These are phyloP conservation scores for Apiotrichum laibachii DNA, from an alignment of 1,284 basidiomycete genomes.

Conservation along the genomic window DNA sequence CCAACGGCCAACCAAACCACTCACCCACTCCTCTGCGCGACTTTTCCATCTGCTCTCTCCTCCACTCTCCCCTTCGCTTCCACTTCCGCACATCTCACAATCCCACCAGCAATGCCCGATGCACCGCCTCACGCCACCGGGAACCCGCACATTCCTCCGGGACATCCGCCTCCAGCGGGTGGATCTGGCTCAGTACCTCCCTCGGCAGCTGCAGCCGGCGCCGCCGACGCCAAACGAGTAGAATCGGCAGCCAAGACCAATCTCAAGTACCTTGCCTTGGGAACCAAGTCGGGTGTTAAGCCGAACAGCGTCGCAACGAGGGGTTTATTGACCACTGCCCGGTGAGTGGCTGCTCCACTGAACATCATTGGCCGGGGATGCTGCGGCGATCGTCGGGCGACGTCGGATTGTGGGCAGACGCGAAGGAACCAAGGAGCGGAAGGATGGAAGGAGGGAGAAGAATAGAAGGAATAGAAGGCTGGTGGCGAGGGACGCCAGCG, in stretches of 20 bases:
- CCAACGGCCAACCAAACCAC: no score
- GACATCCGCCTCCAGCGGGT: no score
- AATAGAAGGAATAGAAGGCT: no score
- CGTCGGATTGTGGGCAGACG: no score
- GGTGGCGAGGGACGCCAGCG: no score
- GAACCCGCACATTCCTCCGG: no score
- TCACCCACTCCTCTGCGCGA: no score
- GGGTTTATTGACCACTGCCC: constrained; percentile 42
- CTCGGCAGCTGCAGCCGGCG: not conserved
- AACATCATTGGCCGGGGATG: no score
- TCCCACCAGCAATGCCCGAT: not conserved
- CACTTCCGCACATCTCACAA: not conserved
- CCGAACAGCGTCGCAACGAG: constrained; percentile 45
- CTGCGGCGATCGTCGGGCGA: no score
- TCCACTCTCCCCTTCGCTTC: not conserved
- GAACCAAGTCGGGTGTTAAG: constrained; percentile 33
- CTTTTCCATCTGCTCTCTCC: not conserved
- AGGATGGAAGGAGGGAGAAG: no score
- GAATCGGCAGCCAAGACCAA: constrained; percentile 38
- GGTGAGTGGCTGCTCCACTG: constrained; percentile 35
- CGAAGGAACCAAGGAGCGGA: no score
- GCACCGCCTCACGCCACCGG: not conserved
- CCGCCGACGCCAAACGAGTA: not conserved
- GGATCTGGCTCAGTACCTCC: not conserved
- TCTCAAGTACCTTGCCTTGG: constrained; percentile 46